These are phyloP conservation scores for Neodidymelliopsis sp. DNA, from an alignment of 2,329 filamentous ascomycete species.

Conservation along the genomic window DNA sequence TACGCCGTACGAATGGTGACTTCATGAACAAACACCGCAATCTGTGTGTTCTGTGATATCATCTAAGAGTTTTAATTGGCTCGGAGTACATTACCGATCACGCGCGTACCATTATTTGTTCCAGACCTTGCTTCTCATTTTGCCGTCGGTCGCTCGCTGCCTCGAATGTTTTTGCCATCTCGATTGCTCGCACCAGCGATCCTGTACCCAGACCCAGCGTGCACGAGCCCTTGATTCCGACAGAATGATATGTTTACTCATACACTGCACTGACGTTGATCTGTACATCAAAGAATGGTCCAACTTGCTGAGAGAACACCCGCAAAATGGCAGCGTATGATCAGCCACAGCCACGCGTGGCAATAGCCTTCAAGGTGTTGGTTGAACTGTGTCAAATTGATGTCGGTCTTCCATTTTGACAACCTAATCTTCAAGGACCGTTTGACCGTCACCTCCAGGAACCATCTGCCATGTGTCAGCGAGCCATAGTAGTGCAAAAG, in stretches of 20 bases:
- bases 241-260: too few relatives aligned
- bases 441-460: constrained; percentile 44
- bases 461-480: constrained; percentile 40
- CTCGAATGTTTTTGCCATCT: not conserved
- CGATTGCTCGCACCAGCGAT: not conserved
- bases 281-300: too few relatives aligned
- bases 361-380: too few relatives aligned
- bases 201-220: not conserved
- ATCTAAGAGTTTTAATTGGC: not conserved
- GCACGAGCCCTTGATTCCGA: too few relatives aligned
- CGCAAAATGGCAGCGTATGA: too few relatives aligned
- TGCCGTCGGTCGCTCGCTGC: not conserved
- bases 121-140: not conserved
- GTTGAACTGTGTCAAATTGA: not conserved
- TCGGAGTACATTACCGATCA: not conserved
- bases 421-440: constrained; percentile 34
- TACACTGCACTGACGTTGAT: too few relatives aligned
- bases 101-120: not conserved
- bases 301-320: too few relatives aligned
- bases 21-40: constrained; percentile 1
- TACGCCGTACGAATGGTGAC: not conserved
- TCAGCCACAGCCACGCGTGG: too few relatives aligned
- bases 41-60: not conserved
- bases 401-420: not conserved
- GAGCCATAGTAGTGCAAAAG: too few relatives aligned